Percentiles rank a stretch among this genome's conserved stretches.
Conservation (phyloP, 257 asterid species). For the Solanum paucissectum region DNA sequence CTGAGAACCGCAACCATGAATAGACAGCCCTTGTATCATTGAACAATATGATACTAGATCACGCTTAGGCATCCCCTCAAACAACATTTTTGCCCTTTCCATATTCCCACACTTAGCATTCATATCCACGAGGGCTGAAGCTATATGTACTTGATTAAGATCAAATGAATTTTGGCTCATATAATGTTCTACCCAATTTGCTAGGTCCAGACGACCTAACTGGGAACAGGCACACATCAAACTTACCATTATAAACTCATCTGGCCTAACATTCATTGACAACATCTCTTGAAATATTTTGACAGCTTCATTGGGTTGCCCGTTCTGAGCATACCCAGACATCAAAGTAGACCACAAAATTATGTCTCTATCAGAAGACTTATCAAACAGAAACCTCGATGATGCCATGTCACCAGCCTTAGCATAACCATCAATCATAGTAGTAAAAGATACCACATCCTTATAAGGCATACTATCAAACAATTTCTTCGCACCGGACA, state of each 20-base stretch:
- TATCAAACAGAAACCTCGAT: slow-evolving; percentile 52
- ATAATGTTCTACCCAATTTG: slow-evolving; percentile 51
- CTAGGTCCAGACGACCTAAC: slow-evolving; percentile 50
- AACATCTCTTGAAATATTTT: slow-evolving; percentile 39
- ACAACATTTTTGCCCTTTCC: slow-evolving; percentile 45
- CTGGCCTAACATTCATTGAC: slow-evolving; percentile 33
- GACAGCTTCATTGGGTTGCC: slow-evolving; percentile 47
- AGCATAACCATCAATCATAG: slow-evolving; percentile 58
- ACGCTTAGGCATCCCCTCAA: slow-evolving; percentile 43
- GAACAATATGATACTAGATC: slow-evolving; percentile 55
- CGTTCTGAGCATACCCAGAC: slow-evolving; percentile 65
- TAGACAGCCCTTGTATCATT: slow-evolving; percentile 60
- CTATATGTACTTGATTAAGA: slow-evolving; percentile 31
- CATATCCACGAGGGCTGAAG: slow-evolving; percentile 69
- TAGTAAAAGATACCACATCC: slow-evolving; percentile 45
- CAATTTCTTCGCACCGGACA: slow-evolving; percentile 36
- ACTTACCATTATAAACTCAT: slow-evolving; percentile 57
- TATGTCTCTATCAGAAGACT: slow-evolving; percentile 37
- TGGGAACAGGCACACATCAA: slow-evolving; percentile 76
- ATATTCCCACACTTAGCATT: slow-evolving; percentile 70
- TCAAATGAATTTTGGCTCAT: slow-evolving; percentile 26
- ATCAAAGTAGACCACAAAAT: slow-evolving; percentile 66
- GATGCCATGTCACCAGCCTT: slow-evolving; percentile 62
- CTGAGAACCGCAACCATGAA: slow-evolving; percentile 37
- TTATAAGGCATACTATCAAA: slow-evolving; percentile 44